Percentiles rank a stretch among this genome's conserved stretches.
These are phyloP conservation scores for Fusarium torulosum DNA, from an alignment of 2,329 filamentous ascomycete genomes.

Conservation along the genomic window DNA sequence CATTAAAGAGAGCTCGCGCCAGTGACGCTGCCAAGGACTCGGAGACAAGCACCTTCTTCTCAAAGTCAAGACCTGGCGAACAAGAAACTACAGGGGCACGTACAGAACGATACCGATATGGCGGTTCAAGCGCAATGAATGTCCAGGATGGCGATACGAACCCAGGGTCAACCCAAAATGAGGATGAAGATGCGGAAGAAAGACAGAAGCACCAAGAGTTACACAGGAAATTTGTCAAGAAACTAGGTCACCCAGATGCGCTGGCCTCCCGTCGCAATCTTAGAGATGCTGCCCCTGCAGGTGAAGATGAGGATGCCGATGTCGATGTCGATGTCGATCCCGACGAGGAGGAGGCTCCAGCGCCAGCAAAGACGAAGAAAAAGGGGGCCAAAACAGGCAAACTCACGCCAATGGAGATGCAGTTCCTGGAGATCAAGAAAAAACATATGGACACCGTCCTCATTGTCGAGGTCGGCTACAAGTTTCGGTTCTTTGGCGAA, in stretches of 20 bases:
- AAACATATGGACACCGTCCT: slow-evolving; percentile 91
- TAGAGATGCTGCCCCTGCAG: slow-evolving; percentile 65
- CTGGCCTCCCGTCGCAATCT: slow-evolving; percentile 74
- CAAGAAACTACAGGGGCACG: slow-evolving; percentile 52
- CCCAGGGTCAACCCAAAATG: slow-evolving; percentile 45
- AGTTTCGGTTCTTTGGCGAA: slow-evolving; percentile 96
- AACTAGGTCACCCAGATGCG: slow-evolving; percentile 87
- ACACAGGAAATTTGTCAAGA: slow-evolving; percentile 89
- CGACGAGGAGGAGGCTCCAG: slow-evolving; percentile 60
- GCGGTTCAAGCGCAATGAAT: slow-evolving; percentile 57
- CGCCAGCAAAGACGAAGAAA: slow-evolving; percentile 65
- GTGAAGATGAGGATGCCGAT: slow-evolving; percentile 70
- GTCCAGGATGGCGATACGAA: slow-evolving; percentile 48
- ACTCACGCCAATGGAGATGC: slow-evolving; percentile 93
- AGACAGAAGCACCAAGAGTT: slow-evolving; percentile 75
- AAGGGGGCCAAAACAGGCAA: slow-evolving; percentile 80
- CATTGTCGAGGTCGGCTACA: slow-evolving; percentile 96
- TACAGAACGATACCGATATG: slow-evolving; percentile 67
- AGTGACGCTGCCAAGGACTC: slow-evolving; percentile 55
- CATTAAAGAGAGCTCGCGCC: slow-evolving; percentile 61
- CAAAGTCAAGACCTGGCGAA: slow-evolving; percentile 31
- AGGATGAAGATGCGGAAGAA: slow-evolving; percentile 64
- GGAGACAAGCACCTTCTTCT: slow-evolving; percentile 54
- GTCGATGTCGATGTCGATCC: slow-evolving; percentile 73
- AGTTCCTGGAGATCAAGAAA: slow-evolving; percentile 93